Evolutionary conservation across 352 stramenopile species (phyloP).

Genomic region (Vaucheria bursata): DNA sequence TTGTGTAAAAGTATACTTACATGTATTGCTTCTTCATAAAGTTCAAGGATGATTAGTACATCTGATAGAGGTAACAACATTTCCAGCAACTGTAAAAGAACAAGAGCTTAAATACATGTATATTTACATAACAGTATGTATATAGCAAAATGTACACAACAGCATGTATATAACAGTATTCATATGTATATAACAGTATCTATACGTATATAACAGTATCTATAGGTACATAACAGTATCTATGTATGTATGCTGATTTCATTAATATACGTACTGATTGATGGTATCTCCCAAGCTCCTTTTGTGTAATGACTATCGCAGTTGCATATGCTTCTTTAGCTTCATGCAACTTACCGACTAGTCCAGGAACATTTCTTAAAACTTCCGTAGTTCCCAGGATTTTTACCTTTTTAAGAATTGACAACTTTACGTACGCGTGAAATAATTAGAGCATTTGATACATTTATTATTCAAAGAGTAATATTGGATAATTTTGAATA

Average conservation of each 20-base stretch:
- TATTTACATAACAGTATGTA: neutral
- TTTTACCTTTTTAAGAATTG: neutral
- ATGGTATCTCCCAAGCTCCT: neutral
- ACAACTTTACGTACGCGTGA: neutral
- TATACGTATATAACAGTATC: neutral
- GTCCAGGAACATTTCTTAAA: neutral
- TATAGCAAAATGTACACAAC: neutral
- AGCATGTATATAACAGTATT: neutral
- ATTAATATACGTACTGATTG: neutral
- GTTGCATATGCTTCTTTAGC: neutral
- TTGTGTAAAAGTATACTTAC: neutral
- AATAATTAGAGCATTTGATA: neutral
- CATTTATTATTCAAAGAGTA: neutral
- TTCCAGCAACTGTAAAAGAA: conserved; percentile 8
- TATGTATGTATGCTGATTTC: neutral
- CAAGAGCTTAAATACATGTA: neutral
- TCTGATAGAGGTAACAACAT: neutral
- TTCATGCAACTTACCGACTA: neutral
- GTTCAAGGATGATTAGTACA: neutral
- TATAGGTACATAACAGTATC: neutral
- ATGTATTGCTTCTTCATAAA: neutral
- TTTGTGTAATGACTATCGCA: neutral
- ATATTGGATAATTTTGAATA: neutral
- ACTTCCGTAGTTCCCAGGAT: too few species aligned
- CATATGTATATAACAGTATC: neutral